Base-by-base conservation (phyloP, 148 eudicot species). In the Selenicereus undatus region DNA sequence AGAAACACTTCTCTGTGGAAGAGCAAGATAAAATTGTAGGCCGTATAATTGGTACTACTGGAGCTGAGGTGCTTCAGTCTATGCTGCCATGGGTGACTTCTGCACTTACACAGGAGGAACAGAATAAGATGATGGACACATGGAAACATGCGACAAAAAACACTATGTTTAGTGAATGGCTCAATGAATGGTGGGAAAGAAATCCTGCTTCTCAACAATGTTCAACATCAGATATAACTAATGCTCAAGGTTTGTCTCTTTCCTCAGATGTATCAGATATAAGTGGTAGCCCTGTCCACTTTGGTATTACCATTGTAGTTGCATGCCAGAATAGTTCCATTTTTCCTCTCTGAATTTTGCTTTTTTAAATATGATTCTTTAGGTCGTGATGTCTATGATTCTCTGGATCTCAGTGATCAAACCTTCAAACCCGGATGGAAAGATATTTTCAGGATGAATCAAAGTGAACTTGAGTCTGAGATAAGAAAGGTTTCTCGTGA, bases 1-100 rank as follows among this genome's bases (percentile, higher is more conserved):
- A 87, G 78, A 89, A 89, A 68, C 92, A 96, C 85, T 92, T 96
- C 81, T 92, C 97, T 60, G 91, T 93, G 68, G 99, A 92, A 74
- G 99, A 92, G 81, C 99, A 96, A 88, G 98, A 96, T 82, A 96
- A 90, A 86, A 88, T 96, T 78, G 95, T 96, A 27, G 99, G 99
- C 76, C 91, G 92, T 76, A 96, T 96, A 79, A 96, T 96, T 88
- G 99, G 99, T 86, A 96, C 97, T 22, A 96, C 99, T 58, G 99
- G 99, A 77, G 99, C 99, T 30, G 98, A 96, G 85, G 99, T 96
- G 81, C 92, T 96, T 56, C 99, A 96, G 62, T 93, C 99, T 75
- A 96, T 96, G 99, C 87, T 96, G 80, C 99, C 99, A 69, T 96
- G 99, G 99, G 99, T 96, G 72, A 96, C 98, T 74, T 91, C 97